A percentile compares a stretch with the other conserved stretches of the same genome.
Evolutionary conservation across 2,329 filamentous ascomycete genomes (phyloP).

Genomic region (Dactylellina haptotyla): DNA sequence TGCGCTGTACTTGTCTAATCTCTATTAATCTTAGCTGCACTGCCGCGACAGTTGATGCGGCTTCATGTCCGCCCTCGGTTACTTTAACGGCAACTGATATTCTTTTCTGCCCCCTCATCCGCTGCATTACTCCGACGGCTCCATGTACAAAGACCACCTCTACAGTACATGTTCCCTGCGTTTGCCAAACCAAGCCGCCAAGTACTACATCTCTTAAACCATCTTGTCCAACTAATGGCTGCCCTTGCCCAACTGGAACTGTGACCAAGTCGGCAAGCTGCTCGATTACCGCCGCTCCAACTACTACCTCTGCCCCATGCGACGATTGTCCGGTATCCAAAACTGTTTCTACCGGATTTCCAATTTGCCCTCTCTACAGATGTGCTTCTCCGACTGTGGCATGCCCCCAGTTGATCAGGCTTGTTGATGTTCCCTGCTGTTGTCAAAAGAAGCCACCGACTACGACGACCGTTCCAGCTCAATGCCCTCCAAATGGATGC

Average conservation of each 20-base stretch:
- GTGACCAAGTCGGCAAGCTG: slow-evolving; percentile 9
- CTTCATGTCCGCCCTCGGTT: slow-evolving; percentile 27
- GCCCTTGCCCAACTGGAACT: slow-evolving; percentile 28
- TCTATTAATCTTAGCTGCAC: not conserved
- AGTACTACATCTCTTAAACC: slow-evolving; percentile 26
- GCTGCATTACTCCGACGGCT: slow-evolving; percentile 18
- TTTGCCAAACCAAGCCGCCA: slow-evolving; percentile 36
- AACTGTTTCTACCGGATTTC: slow-evolving; percentile 34
- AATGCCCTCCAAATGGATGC: slow-evolving; percentile 45
- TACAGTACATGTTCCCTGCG: slow-evolving; percentile 25
- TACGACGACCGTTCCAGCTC: slow-evolving; percentile 17
- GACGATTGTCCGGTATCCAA: slow-evolving; percentile 25
- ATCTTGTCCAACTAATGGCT: slow-evolving; percentile 30
- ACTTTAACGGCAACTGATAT: slow-evolving; percentile 23
- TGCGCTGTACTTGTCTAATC: too few species aligned
- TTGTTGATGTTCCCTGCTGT: slow-evolving; percentile 34
- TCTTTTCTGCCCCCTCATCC: slow-evolving; percentile 36
- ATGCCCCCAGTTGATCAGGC: slow-evolving; percentile 27
- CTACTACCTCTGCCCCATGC: slow-evolving; percentile 22
- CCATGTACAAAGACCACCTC: slow-evolving; percentile 25
- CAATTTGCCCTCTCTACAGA: slow-evolving; percentile 16
- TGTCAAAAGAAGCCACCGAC: slow-evolving; percentile 34
- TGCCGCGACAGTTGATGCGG: not conserved
- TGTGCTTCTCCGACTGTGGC: slow-evolving; percentile 16
- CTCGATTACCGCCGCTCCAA: not conserved